A percentile compares a stretch with the other conserved stretches of the same genome.
Evolutionary conservation across 768 basidiomycete genomes (phyloP).

Genomic region (Phaeotremella fagi): DNA sequence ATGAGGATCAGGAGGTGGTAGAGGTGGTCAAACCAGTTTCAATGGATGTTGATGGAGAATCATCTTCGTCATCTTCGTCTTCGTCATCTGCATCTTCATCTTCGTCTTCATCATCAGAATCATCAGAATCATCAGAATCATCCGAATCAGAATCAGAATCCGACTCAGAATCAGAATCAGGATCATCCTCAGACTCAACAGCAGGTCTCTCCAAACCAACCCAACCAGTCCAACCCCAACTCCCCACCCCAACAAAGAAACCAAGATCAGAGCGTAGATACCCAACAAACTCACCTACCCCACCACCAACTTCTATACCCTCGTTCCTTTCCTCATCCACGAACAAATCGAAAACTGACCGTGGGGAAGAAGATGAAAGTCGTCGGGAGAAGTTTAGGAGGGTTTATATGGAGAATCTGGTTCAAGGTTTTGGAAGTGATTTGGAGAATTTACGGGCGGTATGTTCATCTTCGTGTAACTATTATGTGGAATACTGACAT

Average conservation of each 20-base stretch:
- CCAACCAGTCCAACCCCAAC: slow-evolving; percentile 1
- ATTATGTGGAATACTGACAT: not conserved
- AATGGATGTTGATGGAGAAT: not conserved
- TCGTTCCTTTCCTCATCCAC: slow-evolving; percentile 27
- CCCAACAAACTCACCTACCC: slow-evolving; percentile 28
- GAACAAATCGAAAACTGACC: slow-evolving; percentile 14
- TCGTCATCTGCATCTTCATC: slow-evolving; percentile 1
- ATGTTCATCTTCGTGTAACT: not conserved
- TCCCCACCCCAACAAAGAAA: not conserved
- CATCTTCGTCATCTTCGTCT: not conserved
- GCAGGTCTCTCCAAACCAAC: slow-evolving; percentile 2
- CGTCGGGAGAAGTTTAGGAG: slow-evolving; percentile 30
- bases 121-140: slow-evolving; percentile 7
- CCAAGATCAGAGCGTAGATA: too few relatives aligned
- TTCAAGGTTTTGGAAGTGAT: slow-evolving; percentile 38
- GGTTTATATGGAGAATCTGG: slow-evolving; percentile 43
- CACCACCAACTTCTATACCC: slow-evolving; percentile 27
- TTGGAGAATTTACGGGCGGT: slow-evolving; percentile 40
- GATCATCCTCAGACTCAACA: too few relatives aligned
- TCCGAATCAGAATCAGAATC: slow-evolving; percentile 34
- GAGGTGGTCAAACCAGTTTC: not conserved
- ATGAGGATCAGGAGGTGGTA: too few relatives aligned
- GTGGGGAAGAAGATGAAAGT: slow-evolving; percentile 27
- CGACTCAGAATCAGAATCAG: slow-evolving; percentile 16
- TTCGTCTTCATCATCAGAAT: slow-evolving; percentile 8